phyloP scores from a whole-genome alignment of 2,329 filamentous ascomycete genomes.

The Pyrenophora tritici-repentis region DNA sequence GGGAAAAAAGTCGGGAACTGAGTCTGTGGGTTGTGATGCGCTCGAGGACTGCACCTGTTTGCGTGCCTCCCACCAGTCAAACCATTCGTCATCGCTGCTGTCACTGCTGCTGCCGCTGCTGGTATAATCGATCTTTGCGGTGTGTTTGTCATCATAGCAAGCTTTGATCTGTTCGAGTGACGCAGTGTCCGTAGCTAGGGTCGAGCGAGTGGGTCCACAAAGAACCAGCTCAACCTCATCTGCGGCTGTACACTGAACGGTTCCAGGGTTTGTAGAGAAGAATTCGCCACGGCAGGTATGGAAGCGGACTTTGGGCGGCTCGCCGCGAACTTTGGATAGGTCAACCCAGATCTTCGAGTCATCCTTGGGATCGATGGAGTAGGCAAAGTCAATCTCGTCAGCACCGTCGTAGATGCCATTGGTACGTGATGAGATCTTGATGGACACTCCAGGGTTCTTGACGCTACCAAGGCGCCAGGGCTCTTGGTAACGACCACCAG shows the following conservation, averaged over 20 bases:
- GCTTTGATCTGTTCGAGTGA: constrained; percentile 15
- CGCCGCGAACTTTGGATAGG: constrained; percentile 22
- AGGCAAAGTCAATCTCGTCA: constrained; percentile 33
- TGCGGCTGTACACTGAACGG: constrained; percentile 21
- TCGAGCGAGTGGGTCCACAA: constrained; percentile 24
- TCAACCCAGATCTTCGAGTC: constrained; percentile 26
- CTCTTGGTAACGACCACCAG: constrained; percentile 29
- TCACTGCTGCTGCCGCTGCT: too few relatives aligned
- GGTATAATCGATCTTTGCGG: neutral
- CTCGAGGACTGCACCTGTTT: neutral
- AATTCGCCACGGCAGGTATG: constrained; percentile 24
- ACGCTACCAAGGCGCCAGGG: constrained; percentile 27
- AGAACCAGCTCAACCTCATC: constrained; percentile 36
- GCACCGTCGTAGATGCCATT: constrained; percentile 27
- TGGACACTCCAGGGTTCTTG: constrained; percentile 28
- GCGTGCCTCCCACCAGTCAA: neutral
- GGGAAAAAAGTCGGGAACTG: too few relatives aligned
- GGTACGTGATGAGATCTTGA: constrained; percentile 30
- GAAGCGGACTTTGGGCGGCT: constrained; percentile 19
- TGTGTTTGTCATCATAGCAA: constrained; percentile 16
- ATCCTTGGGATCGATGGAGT: constrained; percentile 25
- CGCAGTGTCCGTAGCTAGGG: constrained; percentile 9
- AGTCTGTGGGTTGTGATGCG: too few relatives aligned
- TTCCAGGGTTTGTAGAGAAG: constrained; percentile 15
- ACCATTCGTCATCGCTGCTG: neutral